These are phyloP conservation scores for Platanus orientalis DNA, from an alignment of 164 flowering plant species.

Conservation along the genomic window DNA sequence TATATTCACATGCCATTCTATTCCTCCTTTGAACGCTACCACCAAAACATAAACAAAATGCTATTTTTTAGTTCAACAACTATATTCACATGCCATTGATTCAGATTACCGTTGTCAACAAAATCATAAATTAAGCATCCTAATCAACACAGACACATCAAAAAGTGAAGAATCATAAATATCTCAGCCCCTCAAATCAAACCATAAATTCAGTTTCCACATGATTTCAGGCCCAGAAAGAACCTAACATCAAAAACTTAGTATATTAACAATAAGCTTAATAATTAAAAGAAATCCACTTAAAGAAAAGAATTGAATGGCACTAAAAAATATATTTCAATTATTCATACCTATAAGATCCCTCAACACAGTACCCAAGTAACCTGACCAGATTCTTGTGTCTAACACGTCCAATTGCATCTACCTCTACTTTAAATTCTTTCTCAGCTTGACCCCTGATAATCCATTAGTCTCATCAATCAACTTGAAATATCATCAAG, in stretches of 20 bases:
- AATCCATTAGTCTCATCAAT: neutral
- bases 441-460: conserved; percentile 21
- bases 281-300: too few relatives aligned
- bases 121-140: conserved; percentile 49
- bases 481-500: neutral
- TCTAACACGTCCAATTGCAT: conserved; percentile 27
- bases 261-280: neutral
- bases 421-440: conserved; percentile 28
- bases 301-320: neutral
- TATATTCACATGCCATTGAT: conserved; percentile 39
- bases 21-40: too few relatives aligned
- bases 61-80: too few relatives aligned
- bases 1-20: conserved; percentile 39
- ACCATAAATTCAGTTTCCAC: neutral
- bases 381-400: conserved; percentile 48
- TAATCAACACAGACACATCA: conserved; percentile 9
- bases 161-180: neutral
- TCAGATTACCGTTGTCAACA: conserved; percentile 43
- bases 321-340: neutral
- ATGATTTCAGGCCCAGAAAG: neutral
- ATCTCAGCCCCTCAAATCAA: neutral
- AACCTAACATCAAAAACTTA: neutral
- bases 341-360: conserved; percentile 27
- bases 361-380: conserved; percentile 37
- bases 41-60: too few relatives aligned